Base-by-base conservation (phyloP, 179 eudicot species). In the Beta corolliflora region DNA sequence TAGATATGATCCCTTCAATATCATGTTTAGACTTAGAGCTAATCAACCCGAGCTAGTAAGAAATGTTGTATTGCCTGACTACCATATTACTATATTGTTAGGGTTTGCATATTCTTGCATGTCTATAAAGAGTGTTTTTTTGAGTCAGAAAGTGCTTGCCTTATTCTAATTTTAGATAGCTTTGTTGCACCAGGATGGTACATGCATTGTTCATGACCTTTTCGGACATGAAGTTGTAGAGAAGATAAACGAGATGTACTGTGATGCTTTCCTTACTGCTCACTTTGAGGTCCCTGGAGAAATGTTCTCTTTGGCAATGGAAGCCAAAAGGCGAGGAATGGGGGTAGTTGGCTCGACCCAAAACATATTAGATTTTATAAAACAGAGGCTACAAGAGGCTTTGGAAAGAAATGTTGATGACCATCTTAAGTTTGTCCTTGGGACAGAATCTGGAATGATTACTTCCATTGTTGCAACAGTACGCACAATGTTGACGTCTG, bases 271-370 rank as follows among this genome's bases (percentile, higher is more conserved):
- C 80, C 88, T 96, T 52, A 96, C 98, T 55, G 99, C 99, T 65
- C 99, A 96, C 85, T 91, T 96, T 60, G 99, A 96, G 92, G 99
- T 96, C 77, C 99, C 99, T 53, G 99, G 99, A 78, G 96, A 96
- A 85, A 94, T 96, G 99, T 96, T 96, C 81, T 89, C 97, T 67
- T 82, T 96, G 65, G 98, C 99, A 41, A 96, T 96, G 98, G 97
- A 96, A 88, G 99, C 99, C 16, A 94, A 92, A 82, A 84, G 86
- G 85, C 89, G 99, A 82, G 99, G 99, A 80, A 94, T 92, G 97
- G 99, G 99, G 56, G 92, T 96, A 59, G 99, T 96, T 48, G 99
- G 99, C 65, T 96, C 99, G 79, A 96, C 99, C 66, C 95, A 94
- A 67, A 96, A 92, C 84, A 96, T 96, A 85, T 71, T 96, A 80